Conservation (phyloP, 2,329 filamentous ascomycete genomes). For the Sporothrix mexicana region DNA sequence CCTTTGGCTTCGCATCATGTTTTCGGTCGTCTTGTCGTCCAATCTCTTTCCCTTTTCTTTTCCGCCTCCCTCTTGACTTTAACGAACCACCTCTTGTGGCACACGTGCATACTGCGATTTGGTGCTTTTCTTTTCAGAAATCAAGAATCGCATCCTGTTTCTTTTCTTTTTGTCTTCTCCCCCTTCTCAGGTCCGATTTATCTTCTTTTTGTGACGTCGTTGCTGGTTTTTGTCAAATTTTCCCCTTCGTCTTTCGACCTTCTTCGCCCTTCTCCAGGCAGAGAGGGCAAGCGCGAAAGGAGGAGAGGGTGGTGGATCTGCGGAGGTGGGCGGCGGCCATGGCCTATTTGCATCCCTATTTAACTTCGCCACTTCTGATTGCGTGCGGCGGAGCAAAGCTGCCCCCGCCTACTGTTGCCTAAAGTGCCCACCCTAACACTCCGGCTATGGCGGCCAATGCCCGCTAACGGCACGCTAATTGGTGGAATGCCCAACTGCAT, state of each 20-base stretch:
- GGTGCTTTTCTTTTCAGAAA: background rate
- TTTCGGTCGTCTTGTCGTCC: background rate
- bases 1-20: background rate
- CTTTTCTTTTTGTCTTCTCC: background rate
- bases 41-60: background rate
- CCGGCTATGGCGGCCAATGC: background rate
- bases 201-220: background rate
- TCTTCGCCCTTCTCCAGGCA: background rate
- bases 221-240: background rate
- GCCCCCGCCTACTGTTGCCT: slow-evolving; percentile 20
- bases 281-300: background rate
- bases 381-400: slow-evolving; percentile 6
- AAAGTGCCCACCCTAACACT: background rate
- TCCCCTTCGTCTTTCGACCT: background rate
- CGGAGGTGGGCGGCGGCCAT: slow-evolving; percentile 53
- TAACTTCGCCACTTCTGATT: slow-evolving; percentile 46
- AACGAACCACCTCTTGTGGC: background rate
- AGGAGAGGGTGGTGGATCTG: slow-evolving; percentile 44
- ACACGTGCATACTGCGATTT: background rate
- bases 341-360: slow-evolving; percentile 62
- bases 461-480: slow-evolving; percentile 23
- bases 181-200: background rate
- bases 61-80: background rate
- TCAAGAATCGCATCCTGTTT: background rate
- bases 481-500: slow-evolving; percentile 18